Base-by-base conservation (phyloP, 768 basidiomycete species). In the Amanita thiersii region DNA sequence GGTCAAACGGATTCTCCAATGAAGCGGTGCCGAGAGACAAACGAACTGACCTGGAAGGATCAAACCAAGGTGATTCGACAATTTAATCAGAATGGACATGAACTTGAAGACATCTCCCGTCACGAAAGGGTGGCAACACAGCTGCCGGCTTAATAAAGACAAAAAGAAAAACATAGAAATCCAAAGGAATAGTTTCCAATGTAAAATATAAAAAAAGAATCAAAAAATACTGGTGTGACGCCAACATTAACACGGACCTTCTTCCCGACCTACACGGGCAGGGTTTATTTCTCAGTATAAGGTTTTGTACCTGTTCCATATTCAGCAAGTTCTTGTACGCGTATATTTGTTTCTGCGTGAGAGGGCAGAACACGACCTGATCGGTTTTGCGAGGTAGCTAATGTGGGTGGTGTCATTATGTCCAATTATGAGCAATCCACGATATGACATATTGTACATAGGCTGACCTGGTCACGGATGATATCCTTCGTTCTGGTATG, bases 291-390 rank as follows among this genome's bases (percentile, higher is more conserved):
- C 83, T 79, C 12, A 65, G 66, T 15, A 91, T 60, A 38, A 96
- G 63, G 47, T 81, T 79, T 52, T 86, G 78, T 6, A 96, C 74
- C 4, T 75, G 68, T 4, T 69, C 65, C 50, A 73, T 76, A n/a
- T 59, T 59, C 17, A 93, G 62, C 24, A 93, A 68, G 4, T 72
- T 69, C 49, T 77, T 83, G 58, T 96, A 94, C 1, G 81, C 86
- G 11, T 58, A 54, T 20, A 79, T 73, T 60, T 96, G 93, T 25
- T 62, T 68, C 0, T 63, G 44, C 0, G 86, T 86, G 37, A 98
- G 63, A 11, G 91, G 93, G 53, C 94, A 99, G 53, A 97, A 94
- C 4, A 96, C 89, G 10, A 97, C 86, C 53, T 90, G 69, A 50
- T 99, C 94, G 0, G 73, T 73, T 65, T 99, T 99, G 47, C 70